phyloP scores from a whole-genome alignment of 192 early-diverging fungal species.

The Pilaira anomala region DNA sequence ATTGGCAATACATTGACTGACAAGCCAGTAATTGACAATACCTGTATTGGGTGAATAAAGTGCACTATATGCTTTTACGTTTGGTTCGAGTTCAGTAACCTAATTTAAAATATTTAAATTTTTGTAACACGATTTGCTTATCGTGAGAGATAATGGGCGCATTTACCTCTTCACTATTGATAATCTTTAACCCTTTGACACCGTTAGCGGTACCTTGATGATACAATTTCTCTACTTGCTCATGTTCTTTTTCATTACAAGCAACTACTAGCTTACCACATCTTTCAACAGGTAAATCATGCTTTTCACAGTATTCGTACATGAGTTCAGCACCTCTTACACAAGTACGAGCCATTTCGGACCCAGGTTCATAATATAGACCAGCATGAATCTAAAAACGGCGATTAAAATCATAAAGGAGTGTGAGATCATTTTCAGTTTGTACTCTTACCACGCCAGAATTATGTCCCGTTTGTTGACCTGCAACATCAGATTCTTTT shows the following conservation, averaged over 20 bases:
- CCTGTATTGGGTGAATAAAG: slow-evolving; percentile 38
- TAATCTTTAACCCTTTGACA: slow-evolving; percentile 31
- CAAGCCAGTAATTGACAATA: slow-evolving; percentile 30
- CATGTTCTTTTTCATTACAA: slow-evolving; percentile 30
- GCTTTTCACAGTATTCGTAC: slow-evolving; percentile 42
- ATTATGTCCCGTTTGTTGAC: slow-evolving; percentile 37
- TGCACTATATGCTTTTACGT: slow-evolving; percentile 33
- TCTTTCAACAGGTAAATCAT: slow-evolving; percentile 39
- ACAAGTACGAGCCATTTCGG: slow-evolving; percentile 37
- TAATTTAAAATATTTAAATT: background rate
- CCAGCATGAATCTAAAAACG: slow-evolving; percentile 30
- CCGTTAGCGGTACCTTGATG: slow-evolving; percentile 28
- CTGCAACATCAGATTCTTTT: slow-evolving; percentile 34
- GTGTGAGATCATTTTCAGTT: background rate
- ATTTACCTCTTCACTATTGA: slow-evolving; percentile 28
- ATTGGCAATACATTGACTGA: slow-evolving; percentile 31
- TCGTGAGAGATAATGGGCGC: background rate
- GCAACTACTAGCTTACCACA: slow-evolving; percentile 56
- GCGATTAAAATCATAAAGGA: too few species aligned
- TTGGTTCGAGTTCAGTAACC: slow-evolving; percentile 31
- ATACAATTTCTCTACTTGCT: slow-evolving; percentile 32
- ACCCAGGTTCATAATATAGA: slow-evolving; percentile 33
- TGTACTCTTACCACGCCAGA: slow-evolving; percentile 22
- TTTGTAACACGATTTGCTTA: background rate
- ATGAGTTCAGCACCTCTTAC: slow-evolving; percentile 48